A percentile compares a stretch with the other conserved stretches of the same genome.
phyloP scores from a whole-genome alignment of 306 rosid species.

The Amphicarpaea edgeworthii region DNA sequence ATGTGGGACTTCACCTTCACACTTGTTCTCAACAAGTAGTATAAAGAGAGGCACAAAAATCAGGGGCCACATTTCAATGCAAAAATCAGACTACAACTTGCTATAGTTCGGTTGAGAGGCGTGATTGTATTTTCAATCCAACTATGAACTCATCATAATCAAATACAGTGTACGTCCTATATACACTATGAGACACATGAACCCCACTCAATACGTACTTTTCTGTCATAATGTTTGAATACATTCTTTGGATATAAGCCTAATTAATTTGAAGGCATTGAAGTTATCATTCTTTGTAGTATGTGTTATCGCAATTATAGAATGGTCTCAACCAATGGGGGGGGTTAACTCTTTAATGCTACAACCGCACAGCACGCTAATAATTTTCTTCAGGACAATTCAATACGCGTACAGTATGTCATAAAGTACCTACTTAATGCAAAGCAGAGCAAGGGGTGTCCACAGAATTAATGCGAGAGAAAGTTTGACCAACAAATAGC shows the following conservation, averaged over 20 bases:
- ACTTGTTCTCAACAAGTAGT: too few relatives aligned
- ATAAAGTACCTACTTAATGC: not conserved
- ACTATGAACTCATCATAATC: not conserved
- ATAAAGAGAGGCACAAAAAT: not conserved
- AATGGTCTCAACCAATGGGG: not conserved
- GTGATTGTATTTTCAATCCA: not conserved
- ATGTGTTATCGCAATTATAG: not conserved
- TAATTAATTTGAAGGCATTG: not conserved
- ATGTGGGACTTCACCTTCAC: too few relatives aligned
- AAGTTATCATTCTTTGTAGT: not conserved
- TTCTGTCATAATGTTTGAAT: not conserved
- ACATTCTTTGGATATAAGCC: not conserved
- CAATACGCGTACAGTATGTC: not conserved
- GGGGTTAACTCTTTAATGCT: not conserved
- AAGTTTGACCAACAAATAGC: conserved; percentile 18
- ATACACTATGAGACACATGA: not conserved
- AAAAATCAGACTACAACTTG: not conserved
- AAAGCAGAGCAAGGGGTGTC: not conserved
- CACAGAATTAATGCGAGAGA: not conserved
- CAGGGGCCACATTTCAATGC: not conserved
- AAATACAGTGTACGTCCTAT: not conserved
- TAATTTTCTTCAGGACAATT: not conserved
- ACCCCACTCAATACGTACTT: not conserved
- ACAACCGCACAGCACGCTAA: not conserved
- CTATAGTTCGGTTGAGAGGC: not conserved